A percentile compares a stretch with the other conserved stretches of the same genome.
These are phyloP conservation scores for Candida nemodendra DNA, from an alignment of 805 yeast species.

Conservation along the genomic window DNA sequence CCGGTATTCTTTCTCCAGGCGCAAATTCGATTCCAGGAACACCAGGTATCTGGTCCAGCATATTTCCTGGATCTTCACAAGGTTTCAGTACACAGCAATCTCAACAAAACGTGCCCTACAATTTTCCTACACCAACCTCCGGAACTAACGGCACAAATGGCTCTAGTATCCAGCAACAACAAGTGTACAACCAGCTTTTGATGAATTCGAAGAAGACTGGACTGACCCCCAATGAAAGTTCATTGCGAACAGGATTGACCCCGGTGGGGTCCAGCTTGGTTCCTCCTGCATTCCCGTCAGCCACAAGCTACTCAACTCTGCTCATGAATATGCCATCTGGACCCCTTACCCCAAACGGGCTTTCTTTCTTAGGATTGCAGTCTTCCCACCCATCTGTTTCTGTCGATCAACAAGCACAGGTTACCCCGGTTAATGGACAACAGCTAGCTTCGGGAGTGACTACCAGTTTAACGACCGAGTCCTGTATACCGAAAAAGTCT, in stretches of 20 bases:
- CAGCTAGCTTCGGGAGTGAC: neutral
- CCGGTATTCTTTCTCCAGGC: constrained; percentile 45
- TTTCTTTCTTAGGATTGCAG: constrained; percentile 20
- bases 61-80: constrained; percentile 41
- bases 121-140: constrained; percentile 7
- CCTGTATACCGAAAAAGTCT: neutral
- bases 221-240: constrained; percentile 74
- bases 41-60: constrained; percentile 52
- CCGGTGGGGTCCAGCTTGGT: constrained; percentile 53
- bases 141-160: constrained; percentile 5
- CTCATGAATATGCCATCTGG: constrained; percentile 24
- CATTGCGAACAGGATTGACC: constrained; percentile 67
- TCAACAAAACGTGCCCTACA: constrained; percentile 9
- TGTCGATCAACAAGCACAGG: constrained; percentile 3
- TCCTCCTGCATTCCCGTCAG: constrained; percentile 17
- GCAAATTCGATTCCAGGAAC: constrained; percentile 46
- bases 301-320: constrained; percentile 22
- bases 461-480: neutral
- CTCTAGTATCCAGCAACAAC: constrained; percentile 18
- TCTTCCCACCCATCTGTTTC: neutral
- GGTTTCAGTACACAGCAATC: constrained; percentile 11
- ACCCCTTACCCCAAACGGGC: constrained; percentile 25
- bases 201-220: constrained; percentile 48
- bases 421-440: neutral
- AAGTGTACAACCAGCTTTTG: constrained; percentile 23